phyloP scores from a whole-genome alignment of 2,329 filamentous ascomycete species.

The Sordariomycetes sp. region DNA sequence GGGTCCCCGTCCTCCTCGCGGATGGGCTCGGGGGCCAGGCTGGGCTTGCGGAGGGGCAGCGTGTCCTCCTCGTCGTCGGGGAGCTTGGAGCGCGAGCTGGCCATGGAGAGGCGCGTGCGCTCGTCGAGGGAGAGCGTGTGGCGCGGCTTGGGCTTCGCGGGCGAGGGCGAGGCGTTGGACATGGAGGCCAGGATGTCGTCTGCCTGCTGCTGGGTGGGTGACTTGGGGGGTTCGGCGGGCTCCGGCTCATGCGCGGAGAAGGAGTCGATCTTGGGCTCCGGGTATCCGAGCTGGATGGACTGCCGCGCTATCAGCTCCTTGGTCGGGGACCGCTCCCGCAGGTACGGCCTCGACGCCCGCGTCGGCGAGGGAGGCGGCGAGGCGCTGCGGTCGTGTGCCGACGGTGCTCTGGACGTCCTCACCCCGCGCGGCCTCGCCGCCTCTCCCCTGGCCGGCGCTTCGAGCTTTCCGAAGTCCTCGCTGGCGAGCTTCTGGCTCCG shows the following conservation, averaged over 20 bases:
- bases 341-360: background rate
- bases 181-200: slow-evolving; percentile 47
- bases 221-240: slow-evolving; percentile 8
- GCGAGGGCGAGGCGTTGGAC: slow-evolving; percentile 44
- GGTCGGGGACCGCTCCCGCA: background rate
- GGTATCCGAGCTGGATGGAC: background rate
- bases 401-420: background rate
- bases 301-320: background rate
- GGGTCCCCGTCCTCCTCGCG: slow-evolving; percentile 10
- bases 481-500: background rate
- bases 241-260: background rate
- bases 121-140: slow-evolving; percentile 59
- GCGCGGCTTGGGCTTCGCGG: slow-evolving; percentile 37
- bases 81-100: slow-evolving; percentile 29
- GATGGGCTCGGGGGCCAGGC: slow-evolving; percentile 7
- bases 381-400: background rate
- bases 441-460: background rate
- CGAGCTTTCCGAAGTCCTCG: background rate
- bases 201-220: slow-evolving; percentile 39
- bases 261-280: background rate
- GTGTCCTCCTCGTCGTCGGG: slow-evolving; percentile 17
- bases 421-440: background rate
- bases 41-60: slow-evolving; percentile 11
- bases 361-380: background rate
- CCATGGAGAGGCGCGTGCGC: slow-evolving; percentile 74